Evolutionary conservation across 257 asterid species (phyloP).

Genomic region (Nicotiana tomentosiformis): DNA sequence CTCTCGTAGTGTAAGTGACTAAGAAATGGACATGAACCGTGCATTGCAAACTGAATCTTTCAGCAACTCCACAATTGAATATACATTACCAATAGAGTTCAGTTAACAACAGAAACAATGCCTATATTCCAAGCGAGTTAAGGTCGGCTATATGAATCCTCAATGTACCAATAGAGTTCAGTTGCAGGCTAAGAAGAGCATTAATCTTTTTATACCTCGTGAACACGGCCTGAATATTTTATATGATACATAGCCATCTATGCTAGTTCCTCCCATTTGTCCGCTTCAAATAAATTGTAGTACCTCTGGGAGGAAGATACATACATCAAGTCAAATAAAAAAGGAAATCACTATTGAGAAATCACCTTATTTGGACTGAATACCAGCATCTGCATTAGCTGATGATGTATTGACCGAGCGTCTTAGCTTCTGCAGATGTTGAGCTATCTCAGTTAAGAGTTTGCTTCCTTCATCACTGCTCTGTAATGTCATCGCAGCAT

Average conservation of each 20-base stretch:
- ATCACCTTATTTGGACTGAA: not conserved
- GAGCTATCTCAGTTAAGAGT: constrained; percentile 77
- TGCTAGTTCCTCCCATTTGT: not conserved
- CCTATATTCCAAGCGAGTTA: not conserved
- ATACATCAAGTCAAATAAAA: not conserved
- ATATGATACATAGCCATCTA: not conserved
- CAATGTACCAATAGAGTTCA: not conserved
- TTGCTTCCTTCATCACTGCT: constrained; percentile 63
- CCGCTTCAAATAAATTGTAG: not conserved
- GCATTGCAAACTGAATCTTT: no score
- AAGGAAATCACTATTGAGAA: not conserved
- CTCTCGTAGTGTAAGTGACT: no score
- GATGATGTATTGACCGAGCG: constrained; percentile 22
- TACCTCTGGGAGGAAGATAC: not conserved
- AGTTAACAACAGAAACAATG: not conserved
- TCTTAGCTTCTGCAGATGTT: constrained; percentile 55
- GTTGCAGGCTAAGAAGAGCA: not conserved
- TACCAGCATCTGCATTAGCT: not conserved
- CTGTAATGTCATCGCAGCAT: constrained; percentile 71
- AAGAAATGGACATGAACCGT: no score
- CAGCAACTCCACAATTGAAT: not conserved
- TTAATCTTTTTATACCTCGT: not conserved
- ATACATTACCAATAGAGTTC: not conserved
- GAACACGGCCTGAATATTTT: not conserved
- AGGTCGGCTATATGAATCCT: not conserved